A percentile compares a stretch with the other conserved stretches of the same genome.
Evolutionary conservation across 2,329 filamentous ascomycete genomes (phyloP).

Genomic region (Pezicula rhizophila): DNA sequence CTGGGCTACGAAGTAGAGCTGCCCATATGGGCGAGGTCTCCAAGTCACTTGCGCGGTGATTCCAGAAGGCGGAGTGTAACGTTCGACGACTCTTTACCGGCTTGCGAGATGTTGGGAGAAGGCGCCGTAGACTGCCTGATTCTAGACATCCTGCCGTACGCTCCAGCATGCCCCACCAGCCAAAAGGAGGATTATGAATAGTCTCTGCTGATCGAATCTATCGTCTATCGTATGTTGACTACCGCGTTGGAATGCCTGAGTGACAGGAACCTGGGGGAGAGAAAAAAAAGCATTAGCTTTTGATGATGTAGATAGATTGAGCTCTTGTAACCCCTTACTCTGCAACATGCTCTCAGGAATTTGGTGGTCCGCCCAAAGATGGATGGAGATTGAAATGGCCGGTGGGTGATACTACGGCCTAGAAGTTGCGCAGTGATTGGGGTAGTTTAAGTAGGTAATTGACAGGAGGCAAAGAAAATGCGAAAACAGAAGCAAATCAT

Average conservation of each 20-base stretch:
- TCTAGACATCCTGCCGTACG: constrained; percentile 49
- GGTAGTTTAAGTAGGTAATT: too few species aligned
- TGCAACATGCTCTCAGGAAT: not conserved
- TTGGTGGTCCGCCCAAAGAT: not conserved
- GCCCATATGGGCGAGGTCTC: constrained; percentile 27
- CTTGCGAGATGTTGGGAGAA: constrained; percentile 33
- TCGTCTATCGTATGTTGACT: constrained; percentile 2
- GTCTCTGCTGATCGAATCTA: constrained; percentile 1
- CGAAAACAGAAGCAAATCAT: too few species aligned
- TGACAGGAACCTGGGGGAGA: not conserved
- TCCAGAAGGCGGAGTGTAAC: constrained; percentile 51
- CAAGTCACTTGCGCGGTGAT: constrained; percentile 38
- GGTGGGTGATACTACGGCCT: too few species aligned
- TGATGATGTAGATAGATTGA: too few species aligned
- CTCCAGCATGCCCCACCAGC: constrained; percentile 48
- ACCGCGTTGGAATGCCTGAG: constrained; percentile 2
- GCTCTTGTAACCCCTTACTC: not conserved
- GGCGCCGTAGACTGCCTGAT: constrained; percentile 47
- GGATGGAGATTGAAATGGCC: too few species aligned
- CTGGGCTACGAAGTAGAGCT: constrained; percentile 17
- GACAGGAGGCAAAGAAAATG: too few species aligned
- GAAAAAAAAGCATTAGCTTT: too few species aligned
- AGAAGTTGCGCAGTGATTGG: too few species aligned
- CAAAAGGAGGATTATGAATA: not conserved
- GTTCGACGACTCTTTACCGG: constrained; percentile 34